Base-by-base conservation (phyloP, 495 filamentous ascomycete genomes). In the Annulohypoxylon bovei region DNA sequence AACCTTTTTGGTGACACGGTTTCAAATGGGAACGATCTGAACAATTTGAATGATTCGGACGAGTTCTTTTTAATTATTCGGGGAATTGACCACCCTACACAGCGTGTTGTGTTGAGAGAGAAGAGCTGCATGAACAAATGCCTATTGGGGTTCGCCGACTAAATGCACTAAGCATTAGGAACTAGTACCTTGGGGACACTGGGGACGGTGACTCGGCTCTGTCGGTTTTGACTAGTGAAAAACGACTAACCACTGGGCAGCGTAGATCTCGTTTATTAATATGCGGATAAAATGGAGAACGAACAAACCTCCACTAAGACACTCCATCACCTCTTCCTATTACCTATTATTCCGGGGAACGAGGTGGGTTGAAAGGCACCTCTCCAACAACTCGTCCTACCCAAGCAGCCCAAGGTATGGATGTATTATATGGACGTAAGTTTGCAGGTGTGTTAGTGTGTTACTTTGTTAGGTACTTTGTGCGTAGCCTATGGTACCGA, bases 251-350 rank as follows among this genome's bases (percentile, higher is more conserved):
- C n/a, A n/a, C n/a, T n/a, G n/a, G n/a, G n/a, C 9, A 50, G 8
- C 23, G 46, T 50, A 50, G 46, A 50, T 50, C 46, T 22, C 46
- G 42, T 67, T 61, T 63, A 67, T 72, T 72, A 68, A 68, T 72
- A 72, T 72, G 59, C 69, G 69, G 69, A 50, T 72, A 72, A 72
- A 68, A 53, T 59, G 58, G 58, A 33, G 52, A 52, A 54, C 18
- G 56, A 20, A 20, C 54, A 52, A 39, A 50, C 30, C 5, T 44
- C 50, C 50, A 54, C 30, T 35, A 30, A 22, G 30, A 22, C 18
- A 57, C 52, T 32, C 42, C 1, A 42, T 42, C 32, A 47, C 55
- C 54, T 53, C 16, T 42, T 47, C 25, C 56, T 40, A 57, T 56
- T 68, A 67, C 40, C 52, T 63, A 63, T 63, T 64, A 67, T 71